A percentile compares a stretch with the other conserved stretches of the same genome.
phyloP scores from a whole-genome alignment of 2,329 filamentous ascomycete species.

The Thielaviopsis musarum region DNA sequence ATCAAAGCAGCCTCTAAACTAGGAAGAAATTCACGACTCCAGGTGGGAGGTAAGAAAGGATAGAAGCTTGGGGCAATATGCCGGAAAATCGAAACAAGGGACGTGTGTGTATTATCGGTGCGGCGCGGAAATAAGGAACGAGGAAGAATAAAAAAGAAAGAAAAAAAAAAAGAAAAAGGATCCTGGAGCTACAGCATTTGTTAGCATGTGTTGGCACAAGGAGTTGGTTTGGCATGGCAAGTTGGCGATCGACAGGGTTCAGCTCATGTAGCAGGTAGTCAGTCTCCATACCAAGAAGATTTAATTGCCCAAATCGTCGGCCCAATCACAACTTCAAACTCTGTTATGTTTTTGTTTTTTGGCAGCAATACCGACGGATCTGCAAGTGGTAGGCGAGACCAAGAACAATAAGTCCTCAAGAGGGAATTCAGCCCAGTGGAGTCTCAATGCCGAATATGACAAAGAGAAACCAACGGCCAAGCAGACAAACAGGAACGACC shows the following conservation, averaged over 20 bases:
- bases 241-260: neutral
- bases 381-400: no score
- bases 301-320: no score
- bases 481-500: neutral
- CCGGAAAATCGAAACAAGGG: neutral
- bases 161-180: neutral
- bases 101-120: neutral
- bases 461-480: neutral
- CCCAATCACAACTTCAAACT: no score
- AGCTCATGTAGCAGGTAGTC: neutral
- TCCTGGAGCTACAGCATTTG: neutral
- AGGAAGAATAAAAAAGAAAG: neutral
- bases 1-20: neutral
- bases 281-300: no score
- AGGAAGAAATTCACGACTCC: neutral
- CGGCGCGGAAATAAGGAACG: neutral
- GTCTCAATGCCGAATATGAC: neutral
- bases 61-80: neutral
- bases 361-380: no score
- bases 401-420: no score
- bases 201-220: neutral
- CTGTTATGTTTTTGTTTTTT: no score
- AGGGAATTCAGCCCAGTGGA: no score
- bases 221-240: neutral
- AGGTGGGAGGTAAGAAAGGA: neutral